Evolutionary conservation across 2,329 filamentous ascomycete species (phyloP), one percentile per base, ranked within the genome.

Genomic region (Hypocrella siamensis): DNA sequence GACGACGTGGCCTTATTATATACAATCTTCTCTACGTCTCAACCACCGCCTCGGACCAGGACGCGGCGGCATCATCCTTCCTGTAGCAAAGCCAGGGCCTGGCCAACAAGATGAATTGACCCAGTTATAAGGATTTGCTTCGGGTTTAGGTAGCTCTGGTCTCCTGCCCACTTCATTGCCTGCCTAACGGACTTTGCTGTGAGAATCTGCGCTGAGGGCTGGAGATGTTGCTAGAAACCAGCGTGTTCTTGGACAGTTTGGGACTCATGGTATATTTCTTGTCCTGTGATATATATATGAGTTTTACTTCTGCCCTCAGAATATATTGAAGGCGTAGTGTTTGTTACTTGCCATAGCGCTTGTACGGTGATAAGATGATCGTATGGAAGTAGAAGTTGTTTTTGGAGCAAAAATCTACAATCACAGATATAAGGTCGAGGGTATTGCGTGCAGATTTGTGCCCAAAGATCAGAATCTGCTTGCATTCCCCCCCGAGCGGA

Each of bases 371-470:
- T 9, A 29, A 14, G 17, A 29, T 17, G 10, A 29, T 17, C 27
- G 17, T 10, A 17, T 29, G n/a, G 17, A 29, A 29, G 17, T 29
- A 18, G 16, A 29, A 29, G 11, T 29, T 17, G n/a, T 29, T 17
- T 29, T 9, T 17, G 10, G 16, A 29, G 17, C 27, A 29, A 16
- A 16, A 17, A 6, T 17, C 27, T 18, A 17, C 17, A 17, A 29
- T 29, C 2, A 16, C 14, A 29, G 27, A 29, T 14, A 29, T 29
- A 10, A 29, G 14, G 14, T 29, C 27, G 3, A 11, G 15, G n/a
- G 27, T 29, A 18, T 29, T 12, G 27, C 27, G 27, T 29, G 27
- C 27, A 29, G 27, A 29, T 17, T 29, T 17, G 15, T 29, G 27
- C 14, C 27, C 27, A 17, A 29, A 29, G 17, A 29, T 29, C 7